Base-by-base conservation (phyloP, 257 asterid genomes). In the Rubia yunnanensis region DNA sequence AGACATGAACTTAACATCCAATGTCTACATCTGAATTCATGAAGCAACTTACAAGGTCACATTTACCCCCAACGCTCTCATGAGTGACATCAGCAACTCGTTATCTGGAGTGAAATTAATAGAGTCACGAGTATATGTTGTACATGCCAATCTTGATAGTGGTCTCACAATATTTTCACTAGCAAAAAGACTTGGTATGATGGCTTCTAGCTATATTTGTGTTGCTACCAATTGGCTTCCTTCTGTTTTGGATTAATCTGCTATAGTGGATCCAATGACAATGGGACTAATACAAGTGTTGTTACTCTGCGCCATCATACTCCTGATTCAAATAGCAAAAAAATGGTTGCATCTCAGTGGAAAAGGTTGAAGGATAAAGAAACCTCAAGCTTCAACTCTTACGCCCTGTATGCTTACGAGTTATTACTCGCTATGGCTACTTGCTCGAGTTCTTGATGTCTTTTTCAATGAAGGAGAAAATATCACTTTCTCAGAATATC, bases 201-300 rank as follows among this genome's bases (percentile, higher is more conserved):
- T 83, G 92, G 60, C 48, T 48, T 74, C 63, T 5, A 86, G 87
- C 71, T 88, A 86, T 70, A 95, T 87, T 15, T 90, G 95, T 95
- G 84, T 90, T 73, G 78, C 96, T 15, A 87, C 92, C 0, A 86
- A 88, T 79, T 88, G 95, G 96, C 95, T 88, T 69, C 62, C 85
- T 30, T 71, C 87, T 61, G 28, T 81, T 71, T 75, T 88, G 27
- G 96, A 88, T 76, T 70, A 80, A 55, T 73, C 77, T 10, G 79
- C 75, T 32, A 46, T 72, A 44, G 50, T 74, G 30, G 76, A 64
- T 66, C 67, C 70, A 2, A 66, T 73, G 17, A 81, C 71, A 3
- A 35, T 64, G 26, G 79, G 82, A 65, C 58, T 83, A 48, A 66
- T 88, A 64, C 86, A 86, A 77, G 96, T 27, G 87, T 84, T 27